Evolutionary conservation across 176 grass and related monocot genomes (phyloP), one percentile per base, ranked within the genome.

Genomic region (Areca catechu): DNA sequence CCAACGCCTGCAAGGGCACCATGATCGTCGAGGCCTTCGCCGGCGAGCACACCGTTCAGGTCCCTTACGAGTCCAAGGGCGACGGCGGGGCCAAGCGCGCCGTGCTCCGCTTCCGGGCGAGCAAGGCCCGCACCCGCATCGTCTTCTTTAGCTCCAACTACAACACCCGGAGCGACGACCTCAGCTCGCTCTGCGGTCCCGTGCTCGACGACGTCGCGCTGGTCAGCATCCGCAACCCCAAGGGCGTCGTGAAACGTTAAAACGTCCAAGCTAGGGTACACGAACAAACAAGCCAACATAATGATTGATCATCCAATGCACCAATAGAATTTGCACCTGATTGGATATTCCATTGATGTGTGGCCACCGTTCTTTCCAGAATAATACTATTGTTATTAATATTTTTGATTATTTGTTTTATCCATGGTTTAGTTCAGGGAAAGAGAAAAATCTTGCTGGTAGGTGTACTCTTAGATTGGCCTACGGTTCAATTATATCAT

Each of bases 131-230:
- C 73, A 95, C 85, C 29, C 73, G 82, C 12, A 7, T 95, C 73
- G 80, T 89, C 3, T 95, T 95, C 70, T 95, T 76, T 15, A 95
- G 85, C 82, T 86, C 85, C 0, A 69, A 86, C 65, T 95, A 95
- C 55, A 83, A 5, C 62, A 95, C 80, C 23, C 69, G 85, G 58
- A 89, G 82, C 56, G 90, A 95, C 12, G 90, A 95, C 70, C 83
- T 83, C 65, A 86, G 85, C 82, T 89, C 90, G 21, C 90, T 95
- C 22, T 95, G 90, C 16, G 90, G 90, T 25, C 90, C 90, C 1
- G 85, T 95, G 50, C 54, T 95, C 20, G 90, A 95, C 63, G 77
- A 86, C 56, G 81, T 95, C 57, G 47, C 67, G 20, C 74, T 95
- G 56, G 79, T 95, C 50, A 95, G 85, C 77, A 78, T 86, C 69